Base-by-base conservation (phyloP, 2,329 filamentous ascomycete species). In the Neocatenulostroma microsporum region DNA sequence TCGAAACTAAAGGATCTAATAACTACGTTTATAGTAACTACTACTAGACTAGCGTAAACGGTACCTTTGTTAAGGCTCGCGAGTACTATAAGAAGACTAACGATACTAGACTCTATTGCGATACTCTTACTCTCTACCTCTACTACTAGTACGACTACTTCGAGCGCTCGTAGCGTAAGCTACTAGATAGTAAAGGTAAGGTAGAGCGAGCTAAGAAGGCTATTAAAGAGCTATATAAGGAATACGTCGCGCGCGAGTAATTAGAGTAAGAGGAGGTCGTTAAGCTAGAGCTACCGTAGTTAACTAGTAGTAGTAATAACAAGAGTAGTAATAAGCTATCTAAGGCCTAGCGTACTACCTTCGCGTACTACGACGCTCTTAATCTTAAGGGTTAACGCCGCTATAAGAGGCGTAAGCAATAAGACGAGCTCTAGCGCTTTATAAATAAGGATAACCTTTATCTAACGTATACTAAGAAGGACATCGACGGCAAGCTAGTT, bases 81-180 rank as follows among this genome's bases (percentile, higher is more conserved):
- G 21, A 39, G 23, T 39, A 39, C 14, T 39, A 39, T 26, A 15
- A 36, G 20, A 11, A 3, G 3, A 36, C 7, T 6, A 25, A 36
- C 23, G 9, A 29, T 12, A 36, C 14, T 14, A 14, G 25, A 10
- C n/a, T 36, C 21, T 36, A 28, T 13, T 25, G 33, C 23, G 33
- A 13, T 9, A 18, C 33, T 19, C 12, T 36, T 11, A 18, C 33
- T 11, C 33, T 36, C 10, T 17, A 36, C 29, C 33, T 18, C n/a
- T 15, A 15, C 10, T 28, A 36, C 17, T 6, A 25, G 3, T 36
- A 19, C 14, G 10, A 7, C 4, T 36, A 18, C 14, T 36, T 27
- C 21, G 18, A 36, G 15, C 3, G 17, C 8, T n/a, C 18, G 24
- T 36, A 17, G 33, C 4, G 3, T 8, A 20, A 21, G 17, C 4